phyloP scores from a whole-genome alignment of 1,139 yeast species.

The Yamadazyma kanchanaburiensis region DNA sequence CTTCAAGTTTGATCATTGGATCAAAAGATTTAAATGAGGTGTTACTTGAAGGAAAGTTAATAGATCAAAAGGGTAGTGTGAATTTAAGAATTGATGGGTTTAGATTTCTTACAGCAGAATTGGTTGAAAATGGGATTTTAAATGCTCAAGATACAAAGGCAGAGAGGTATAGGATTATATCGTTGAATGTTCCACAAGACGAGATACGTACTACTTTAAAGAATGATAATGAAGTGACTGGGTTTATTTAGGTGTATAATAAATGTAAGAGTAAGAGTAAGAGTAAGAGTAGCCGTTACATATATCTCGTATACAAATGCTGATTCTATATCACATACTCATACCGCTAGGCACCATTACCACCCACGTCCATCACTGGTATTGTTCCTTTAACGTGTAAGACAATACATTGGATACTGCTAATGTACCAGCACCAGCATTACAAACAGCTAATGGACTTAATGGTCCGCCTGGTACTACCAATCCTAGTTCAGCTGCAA shows the following conservation, averaged over 20 bases:
- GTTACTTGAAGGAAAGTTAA: conserved; percentile 7
- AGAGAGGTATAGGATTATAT: conserved; percentile 62
- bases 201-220: conserved; percentile 61
- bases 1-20: conserved; percentile 12
- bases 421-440: too few species aligned
- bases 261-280: too few species aligned
- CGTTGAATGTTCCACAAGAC: conserved; percentile 67
- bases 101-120: conserved; percentile 54
- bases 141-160: conserved; percentile 64
- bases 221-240: conserved; percentile 36
- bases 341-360: too few species aligned
- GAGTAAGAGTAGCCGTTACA: too few species aligned
- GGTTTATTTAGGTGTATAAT: conserved; percentile 6
- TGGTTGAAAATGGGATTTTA: conserved; percentile 76
- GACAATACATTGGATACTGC: too few species aligned
- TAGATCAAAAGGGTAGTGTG: background rate
- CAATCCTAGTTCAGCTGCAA: too few species aligned
- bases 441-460: too few species aligned
- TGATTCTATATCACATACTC: too few species aligned
- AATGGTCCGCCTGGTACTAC: too few species aligned
- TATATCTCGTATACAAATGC: too few species aligned
- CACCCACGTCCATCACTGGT: too few species aligned
- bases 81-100: conserved; percentile 42
- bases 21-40: conserved; percentile 9
- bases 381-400: too few species aligned